Evolutionary conservation across 2,329 filamentous ascomycete species (phyloP), one percentile per base, ranked within the genome.

Genomic region (Aspergillus persii): DNA sequence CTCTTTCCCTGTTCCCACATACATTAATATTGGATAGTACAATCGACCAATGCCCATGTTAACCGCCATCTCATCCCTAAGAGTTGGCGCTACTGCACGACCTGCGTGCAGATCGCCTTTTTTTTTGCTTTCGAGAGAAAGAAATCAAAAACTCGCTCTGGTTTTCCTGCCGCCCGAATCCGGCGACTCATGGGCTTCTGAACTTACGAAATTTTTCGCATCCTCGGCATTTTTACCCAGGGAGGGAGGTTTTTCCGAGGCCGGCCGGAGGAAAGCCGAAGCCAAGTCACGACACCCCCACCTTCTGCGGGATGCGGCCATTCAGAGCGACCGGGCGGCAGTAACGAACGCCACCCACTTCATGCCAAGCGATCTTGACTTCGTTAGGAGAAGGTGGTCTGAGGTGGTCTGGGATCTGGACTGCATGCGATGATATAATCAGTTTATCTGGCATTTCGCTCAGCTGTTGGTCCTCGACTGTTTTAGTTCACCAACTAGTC

Each of bases 331-430:
- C 4, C 12, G 44, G 23, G 15, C 26, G 31, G 41, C 53, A 54
- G 53, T 44, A 47, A 30, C 41, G 41, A 54, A 30, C 68, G 68
- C 69, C 69, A 71, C 69, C 58, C 64, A 70, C 68, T 66, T 71
- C 69, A 71, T 71, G 39, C 41, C 26, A 50, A 47, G 39, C 9
- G 33, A 26, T 46, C 51, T 53, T 44, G 51, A 53, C 50, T 57
- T 49, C 15, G 29, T 31, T 58, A 58, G 56, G 18, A 50, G 56
- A 12, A 50, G 44, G 41, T 60, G 60, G 60, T 59, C 54, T 62
- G 60, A 62, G 54, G 57, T 54, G 54, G 47, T 15, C 39, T 49
- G 49, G 33, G 49, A 41, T 51, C 50, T 30, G 49, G 55, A 53
- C 36, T 41, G 48, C 48, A 48, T 15, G 36, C 27, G 55, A 53